These are phyloP conservation scores for Neonothopanus nambi DNA, from an alignment of 1,284 basidiomycete species.

Conservation along the genomic window DNA sequence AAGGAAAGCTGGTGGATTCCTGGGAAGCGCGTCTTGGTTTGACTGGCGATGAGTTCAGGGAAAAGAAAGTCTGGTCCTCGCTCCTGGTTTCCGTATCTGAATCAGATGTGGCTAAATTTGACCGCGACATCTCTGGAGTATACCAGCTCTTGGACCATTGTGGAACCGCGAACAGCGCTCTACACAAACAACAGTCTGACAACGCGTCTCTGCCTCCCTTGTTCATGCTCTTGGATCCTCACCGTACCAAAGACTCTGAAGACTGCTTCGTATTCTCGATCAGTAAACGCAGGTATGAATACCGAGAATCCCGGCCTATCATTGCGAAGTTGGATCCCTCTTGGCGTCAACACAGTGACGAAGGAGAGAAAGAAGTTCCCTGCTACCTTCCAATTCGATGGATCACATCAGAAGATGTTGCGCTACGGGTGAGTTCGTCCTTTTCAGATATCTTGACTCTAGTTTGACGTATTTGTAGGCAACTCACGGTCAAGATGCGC, in stretches of 20 bases:
- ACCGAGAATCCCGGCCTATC: conserved; percentile 76
- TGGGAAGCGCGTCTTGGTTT: conserved; percentile 90
- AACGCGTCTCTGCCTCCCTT: conserved; percentile 59
- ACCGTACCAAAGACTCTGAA: conserved; percentile 71
- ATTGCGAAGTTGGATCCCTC: conserved; percentile 68
- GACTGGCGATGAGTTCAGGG: conserved; percentile 60
- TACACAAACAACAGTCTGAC: conserved; percentile 67
- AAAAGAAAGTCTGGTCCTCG: conserved; percentile 68
- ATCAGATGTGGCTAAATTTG: conserved; percentile 56
- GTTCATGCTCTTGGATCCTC: conserved; percentile 86
- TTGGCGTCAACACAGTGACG: conserved; percentile 70
- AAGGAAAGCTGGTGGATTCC: conserved; percentile 73
- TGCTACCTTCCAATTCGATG: conserved; percentile 70
- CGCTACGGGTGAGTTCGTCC: conserved; percentile 48
- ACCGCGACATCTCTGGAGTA: conserved; percentile 79
- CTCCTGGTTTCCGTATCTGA: conserved; percentile 62
- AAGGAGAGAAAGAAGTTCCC: conserved; percentile 47
- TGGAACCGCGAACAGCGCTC: conserved; percentile 85
- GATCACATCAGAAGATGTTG: conserved; percentile 47
- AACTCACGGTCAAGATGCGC: conserved; percentile 56
- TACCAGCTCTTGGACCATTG: conserved; percentile 85
- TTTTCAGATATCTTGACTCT: neutral
- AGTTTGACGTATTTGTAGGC: conserved; percentile 41
- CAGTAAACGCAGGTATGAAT: conserved; percentile 76
- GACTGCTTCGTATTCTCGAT: conserved; percentile 86